Percentiles rank a stretch among this genome's conserved stretches.
phyloP scores from a whole-genome alignment of 2,329 filamentous ascomycete genomes.

The Pseudogymnoascus sp. region DNA sequence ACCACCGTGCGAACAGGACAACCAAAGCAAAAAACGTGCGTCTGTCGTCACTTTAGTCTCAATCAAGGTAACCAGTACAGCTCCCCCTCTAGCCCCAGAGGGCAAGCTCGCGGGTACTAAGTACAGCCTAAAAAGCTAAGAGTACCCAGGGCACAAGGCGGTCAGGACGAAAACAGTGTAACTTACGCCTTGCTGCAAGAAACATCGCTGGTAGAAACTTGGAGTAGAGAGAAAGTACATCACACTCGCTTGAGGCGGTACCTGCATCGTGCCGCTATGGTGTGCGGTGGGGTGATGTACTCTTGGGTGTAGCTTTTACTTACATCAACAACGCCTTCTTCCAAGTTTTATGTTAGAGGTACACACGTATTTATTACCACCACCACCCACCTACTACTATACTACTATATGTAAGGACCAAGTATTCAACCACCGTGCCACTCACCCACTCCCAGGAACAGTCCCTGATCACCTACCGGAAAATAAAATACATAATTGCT shows the following conservation, averaged over 20 bases:
- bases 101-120: not conserved
- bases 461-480: no score
- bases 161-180: not conserved
- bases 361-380: no score
- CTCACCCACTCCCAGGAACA: no score
- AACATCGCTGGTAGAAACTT: not conserved
- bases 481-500: no score
- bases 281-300: no score
- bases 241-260: no score
- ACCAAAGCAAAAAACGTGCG: not conserved
- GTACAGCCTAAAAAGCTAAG: not conserved
- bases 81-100: not conserved
- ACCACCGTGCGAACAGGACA: no score
- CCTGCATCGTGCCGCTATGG: no score
- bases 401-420: no score
- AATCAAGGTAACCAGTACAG: not conserved
- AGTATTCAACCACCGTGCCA: no score
- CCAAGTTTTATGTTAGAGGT: not conserved
- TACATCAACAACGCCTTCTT: not conserved
- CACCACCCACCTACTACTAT: no score
- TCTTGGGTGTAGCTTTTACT: not conserved
- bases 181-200: no score
- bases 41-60: not conserved
- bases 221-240: not conserved
- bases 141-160: not conserved